Evolutionary conservation across 305 asterid genomes (phyloP).

Genomic region (Solanum aculeatissimum): DNA sequence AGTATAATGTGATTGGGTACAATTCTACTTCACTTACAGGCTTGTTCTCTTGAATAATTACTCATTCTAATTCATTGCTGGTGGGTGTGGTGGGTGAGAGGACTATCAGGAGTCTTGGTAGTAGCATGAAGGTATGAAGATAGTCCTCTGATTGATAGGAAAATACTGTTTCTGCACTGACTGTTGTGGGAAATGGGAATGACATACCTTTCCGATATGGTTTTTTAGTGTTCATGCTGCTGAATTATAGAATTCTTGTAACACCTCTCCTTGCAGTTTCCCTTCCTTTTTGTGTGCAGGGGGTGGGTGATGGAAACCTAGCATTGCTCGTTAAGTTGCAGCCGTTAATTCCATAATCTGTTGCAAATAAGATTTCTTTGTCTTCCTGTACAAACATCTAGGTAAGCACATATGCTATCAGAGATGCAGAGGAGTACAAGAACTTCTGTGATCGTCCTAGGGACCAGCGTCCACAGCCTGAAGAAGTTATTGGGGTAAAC

Average conservation of each 20-base stretch:
- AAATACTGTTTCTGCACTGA: background rate
- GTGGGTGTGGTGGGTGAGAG: background rate
- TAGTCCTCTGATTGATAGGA: background rate
- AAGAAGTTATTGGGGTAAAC: constrained; percentile 86
- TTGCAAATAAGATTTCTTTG: background rate
- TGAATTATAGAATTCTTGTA: background rate
- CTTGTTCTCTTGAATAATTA: background rate
- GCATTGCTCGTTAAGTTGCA: background rate
- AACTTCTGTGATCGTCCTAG: constrained; percentile 86
- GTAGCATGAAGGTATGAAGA: background rate
- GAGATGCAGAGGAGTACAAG: constrained; percentile 97
- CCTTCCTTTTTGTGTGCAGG: background rate
- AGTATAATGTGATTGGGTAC: background rate
- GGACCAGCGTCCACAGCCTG: constrained; percentile 94
- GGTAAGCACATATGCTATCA: constrained; percentile 78
- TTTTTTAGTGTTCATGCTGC: background rate
- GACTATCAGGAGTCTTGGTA: background rate
- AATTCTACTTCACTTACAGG: background rate
- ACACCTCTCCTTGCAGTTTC: background rate
- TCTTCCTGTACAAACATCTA: constrained; percentile 17
- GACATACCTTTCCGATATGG: background rate
- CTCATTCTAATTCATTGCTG: background rate
- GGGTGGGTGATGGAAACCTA: background rate
- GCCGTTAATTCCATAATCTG: background rate
- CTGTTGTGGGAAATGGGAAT: background rate